These are phyloP conservation scores for Avena atlantica DNA, from an alignment of 176 grass and related monocot species.

Conservation along the genomic window DNA sequence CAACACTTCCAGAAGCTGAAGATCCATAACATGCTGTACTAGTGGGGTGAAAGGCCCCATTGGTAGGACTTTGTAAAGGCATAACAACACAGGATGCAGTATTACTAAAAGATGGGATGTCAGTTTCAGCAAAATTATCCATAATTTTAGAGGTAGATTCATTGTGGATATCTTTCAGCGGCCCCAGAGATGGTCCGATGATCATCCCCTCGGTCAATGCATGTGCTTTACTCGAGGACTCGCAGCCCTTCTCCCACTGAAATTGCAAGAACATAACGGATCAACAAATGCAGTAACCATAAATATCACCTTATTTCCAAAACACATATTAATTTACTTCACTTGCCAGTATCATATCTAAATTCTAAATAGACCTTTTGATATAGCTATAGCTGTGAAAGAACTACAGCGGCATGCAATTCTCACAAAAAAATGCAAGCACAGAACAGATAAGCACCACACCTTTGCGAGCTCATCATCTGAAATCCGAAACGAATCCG, in stretches of 20 bases:
- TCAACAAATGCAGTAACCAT: conserved; percentile 12
- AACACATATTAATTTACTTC: too few species aligned
- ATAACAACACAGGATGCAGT: conserved; percentile 80
- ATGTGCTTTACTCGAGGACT: conserved; percentile 47
- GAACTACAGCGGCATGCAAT: not conserved
- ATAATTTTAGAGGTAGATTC: conserved; percentile 68
- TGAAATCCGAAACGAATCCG: conserved; percentile 70
- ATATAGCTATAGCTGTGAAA: not conserved
- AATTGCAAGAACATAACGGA: conserved; percentile 40
- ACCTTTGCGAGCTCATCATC: conserved; percentile 75
- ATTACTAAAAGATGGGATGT: conserved; percentile 67
- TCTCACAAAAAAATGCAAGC: not conserved
- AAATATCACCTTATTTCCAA: too few species aligned
- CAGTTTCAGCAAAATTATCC: conserved; percentile 70
- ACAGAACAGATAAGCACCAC: conserved; percentile 1
- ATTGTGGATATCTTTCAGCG: conserved; percentile 89
- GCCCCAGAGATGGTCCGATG: conserved; percentile 52
- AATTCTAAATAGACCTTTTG: too few species aligned
- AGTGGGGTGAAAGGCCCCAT: conserved; percentile 58
- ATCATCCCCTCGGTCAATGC: conserved; percentile 42
- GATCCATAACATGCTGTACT: conserved; percentile 57
- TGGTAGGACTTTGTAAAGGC: conserved; percentile 98
- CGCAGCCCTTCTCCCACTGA: conserved; percentile 88
- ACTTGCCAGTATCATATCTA: too few species aligned
- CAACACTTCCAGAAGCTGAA: conserved; percentile 45